phyloP scores from a whole-genome alignment of 495 filamentous ascomycete species.

The Evansstolkia leycettana region DNA sequence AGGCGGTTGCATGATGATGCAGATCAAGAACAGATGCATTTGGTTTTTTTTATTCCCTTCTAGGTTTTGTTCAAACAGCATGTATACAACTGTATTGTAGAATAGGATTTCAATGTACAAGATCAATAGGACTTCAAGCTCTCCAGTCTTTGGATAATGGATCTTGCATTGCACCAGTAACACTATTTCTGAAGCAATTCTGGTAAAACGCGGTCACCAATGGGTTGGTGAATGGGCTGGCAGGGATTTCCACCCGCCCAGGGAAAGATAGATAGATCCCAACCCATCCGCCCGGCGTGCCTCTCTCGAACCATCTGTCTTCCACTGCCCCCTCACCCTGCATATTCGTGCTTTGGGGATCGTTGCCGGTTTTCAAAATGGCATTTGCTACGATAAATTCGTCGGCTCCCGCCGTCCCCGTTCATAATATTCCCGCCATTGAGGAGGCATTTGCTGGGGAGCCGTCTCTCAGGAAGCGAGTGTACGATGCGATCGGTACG shows the following conservation, averaged over 20 bases:
- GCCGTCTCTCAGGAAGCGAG: constrained; percentile 29
- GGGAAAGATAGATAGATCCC: no score
- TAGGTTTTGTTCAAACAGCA: constrained; percentile 1
- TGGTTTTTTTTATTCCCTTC: constrained; percentile 4
- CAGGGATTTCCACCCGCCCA: constrained; percentile 8
- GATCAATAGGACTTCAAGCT: not conserved
- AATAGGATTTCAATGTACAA: constrained; percentile 19
- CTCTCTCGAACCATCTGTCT: no score
- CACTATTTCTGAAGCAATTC: no score
- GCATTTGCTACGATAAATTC: constrained; percentile 34
- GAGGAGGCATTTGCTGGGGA: constrained; percentile 35
- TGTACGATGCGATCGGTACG: constrained; percentile 39
- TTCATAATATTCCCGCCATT: constrained; percentile 19
- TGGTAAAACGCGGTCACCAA: no score
- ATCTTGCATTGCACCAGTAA: no score
- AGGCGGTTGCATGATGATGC: constrained; percentile 1
- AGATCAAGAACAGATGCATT: not conserved
- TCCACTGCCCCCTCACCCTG: constrained; percentile 2
- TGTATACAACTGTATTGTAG: constrained; percentile 32
- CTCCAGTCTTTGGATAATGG: no score
- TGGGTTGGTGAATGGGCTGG: no score
- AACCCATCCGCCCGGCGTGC: constrained; percentile 1
- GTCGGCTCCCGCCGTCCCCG: constrained; percentile 3
- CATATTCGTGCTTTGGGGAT: constrained; percentile 2
- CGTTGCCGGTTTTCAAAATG: constrained; percentile 14